phyloP scores from a whole-genome alignment of 805 yeast species.

The Candida nanaspora region DNA sequence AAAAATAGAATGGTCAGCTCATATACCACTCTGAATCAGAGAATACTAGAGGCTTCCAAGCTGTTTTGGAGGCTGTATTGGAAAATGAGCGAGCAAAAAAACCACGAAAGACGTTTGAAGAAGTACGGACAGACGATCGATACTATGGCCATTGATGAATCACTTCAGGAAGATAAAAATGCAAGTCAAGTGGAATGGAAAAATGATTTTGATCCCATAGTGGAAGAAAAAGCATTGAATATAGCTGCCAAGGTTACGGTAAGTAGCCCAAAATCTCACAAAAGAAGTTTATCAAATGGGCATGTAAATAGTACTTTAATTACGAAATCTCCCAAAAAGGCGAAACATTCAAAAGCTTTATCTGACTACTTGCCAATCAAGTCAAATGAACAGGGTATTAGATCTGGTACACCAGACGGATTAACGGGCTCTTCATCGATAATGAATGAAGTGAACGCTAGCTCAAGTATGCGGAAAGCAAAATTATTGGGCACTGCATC shows the following conservation, averaged over 20 bases:
- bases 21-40: slow-evolving; percentile 20
- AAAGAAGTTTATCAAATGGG: not conserved
- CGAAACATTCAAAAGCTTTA: not conserved
- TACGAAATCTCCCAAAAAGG: slow-evolving; percentile 1
- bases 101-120: slow-evolving; percentile 27
- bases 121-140: slow-evolving; percentile 28
- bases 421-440: no score
- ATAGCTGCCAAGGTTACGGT: no score
- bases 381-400: not conserved
- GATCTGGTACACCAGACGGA: no score
- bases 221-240: slow-evolving; percentile 18
- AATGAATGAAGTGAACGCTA: no score
- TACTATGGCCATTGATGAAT: slow-evolving; percentile 20
- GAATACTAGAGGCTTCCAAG: slow-evolving; percentile 27
- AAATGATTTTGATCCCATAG: slow-evolving; percentile 15
- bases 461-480: slow-evolving; percentile 26
- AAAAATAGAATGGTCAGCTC: slow-evolving; percentile 40
- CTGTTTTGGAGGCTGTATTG: slow-evolving; percentile 52
- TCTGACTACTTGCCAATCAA: not conserved
- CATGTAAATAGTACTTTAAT: not conserved
- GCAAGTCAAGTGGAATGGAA: slow-evolving; percentile 14
- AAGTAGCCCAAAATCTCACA: no score
- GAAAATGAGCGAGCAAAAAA: slow-evolving; percentile 19
- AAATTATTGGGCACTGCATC: slow-evolving; percentile 55
- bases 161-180: slow-evolving; percentile 16